Evolutionary conservation across 176 grass and related monocot genomes (phyloP).

Genomic region (Phyllostachys edulis): DNA sequence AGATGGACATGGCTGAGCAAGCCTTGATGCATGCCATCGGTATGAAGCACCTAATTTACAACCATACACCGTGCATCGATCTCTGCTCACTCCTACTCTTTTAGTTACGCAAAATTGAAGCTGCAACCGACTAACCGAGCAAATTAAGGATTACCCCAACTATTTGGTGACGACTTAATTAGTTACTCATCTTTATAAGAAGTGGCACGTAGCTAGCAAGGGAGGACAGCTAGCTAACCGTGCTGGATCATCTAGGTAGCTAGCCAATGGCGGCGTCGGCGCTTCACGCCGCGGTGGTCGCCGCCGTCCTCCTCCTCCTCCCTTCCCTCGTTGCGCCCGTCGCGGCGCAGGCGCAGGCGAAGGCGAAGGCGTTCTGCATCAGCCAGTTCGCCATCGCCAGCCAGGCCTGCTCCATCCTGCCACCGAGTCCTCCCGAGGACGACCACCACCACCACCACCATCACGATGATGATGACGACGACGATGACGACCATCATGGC

Average conservation of each 20-base stretch:
- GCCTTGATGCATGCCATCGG: slow-evolving; percentile 1
- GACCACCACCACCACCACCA: slow-evolving; percentile 23
- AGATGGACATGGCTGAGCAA: slow-evolving; percentile 35
- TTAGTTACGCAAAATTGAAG: not conserved
- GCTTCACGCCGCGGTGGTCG: slow-evolving; percentile 24
- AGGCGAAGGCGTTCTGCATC: slow-evolving; percentile 64
- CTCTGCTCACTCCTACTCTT: slow-evolving; percentile 30
- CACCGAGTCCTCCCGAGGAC: slow-evolving; percentile 40
- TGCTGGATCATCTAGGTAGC: not conserved
- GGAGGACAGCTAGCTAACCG: not conserved
- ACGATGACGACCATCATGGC: not conserved
- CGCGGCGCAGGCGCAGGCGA: slow-evolving; percentile 41
- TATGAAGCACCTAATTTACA: slow-evolving; percentile 47
- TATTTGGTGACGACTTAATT: slow-evolving; percentile 11
- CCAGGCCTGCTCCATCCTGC: slow-evolving; percentile 70
- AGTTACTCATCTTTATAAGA: slow-evolving; percentile 33
- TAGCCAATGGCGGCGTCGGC: slow-evolving; percentile 31
- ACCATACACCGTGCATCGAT: slow-evolving; percentile 24
- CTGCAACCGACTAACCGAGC: not conserved
- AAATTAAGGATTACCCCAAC: slow-evolving; percentile 8
- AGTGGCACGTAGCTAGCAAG: not conserved
- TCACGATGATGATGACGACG: not conserved
- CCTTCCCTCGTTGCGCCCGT: slow-evolving; percentile 29
- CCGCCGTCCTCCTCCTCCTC: slow-evolving; percentile 39
- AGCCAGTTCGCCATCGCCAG: slow-evolving; percentile 78